phyloP scores from a whole-genome alignment of 495 filamentous ascomycete genomes.

The Neurospora cerealis region DNA sequence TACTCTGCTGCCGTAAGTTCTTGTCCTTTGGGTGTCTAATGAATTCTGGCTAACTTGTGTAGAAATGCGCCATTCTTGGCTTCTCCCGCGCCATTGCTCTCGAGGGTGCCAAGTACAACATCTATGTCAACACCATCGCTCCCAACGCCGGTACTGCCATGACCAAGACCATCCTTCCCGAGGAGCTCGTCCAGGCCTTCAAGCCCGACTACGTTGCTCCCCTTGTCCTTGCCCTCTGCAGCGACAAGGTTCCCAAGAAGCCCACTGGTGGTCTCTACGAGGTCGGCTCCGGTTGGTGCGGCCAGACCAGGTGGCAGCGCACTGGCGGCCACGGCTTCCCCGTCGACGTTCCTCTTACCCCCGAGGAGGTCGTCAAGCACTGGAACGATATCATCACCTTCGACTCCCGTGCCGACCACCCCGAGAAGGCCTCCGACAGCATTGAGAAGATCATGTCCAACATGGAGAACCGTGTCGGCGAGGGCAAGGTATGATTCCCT shows the following conservation, averaged over 20 bases:
- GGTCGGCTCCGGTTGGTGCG: slow-evolving; percentile 91
- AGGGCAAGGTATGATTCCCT: slow-evolving; percentile 38
- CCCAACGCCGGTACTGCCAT: slow-evolving; percentile 96
- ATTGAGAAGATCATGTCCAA: slow-evolving; percentile 86
- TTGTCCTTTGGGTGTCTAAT: neutral
- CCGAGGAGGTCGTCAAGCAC: slow-evolving; percentile 69
- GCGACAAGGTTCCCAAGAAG: slow-evolving; percentile 76
- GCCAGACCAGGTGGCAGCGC: slow-evolving; percentile 89
- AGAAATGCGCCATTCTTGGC: slow-evolving; percentile 90
- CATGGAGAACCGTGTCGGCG: slow-evolving; percentile 59
- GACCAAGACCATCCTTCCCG: slow-evolving; percentile 90
- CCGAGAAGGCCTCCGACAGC: slow-evolving; percentile 65
- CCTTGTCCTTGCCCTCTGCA: slow-evolving; percentile 76
- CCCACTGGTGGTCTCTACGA: slow-evolving; percentile 89
- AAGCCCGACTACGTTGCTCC: slow-evolving; percentile 99
- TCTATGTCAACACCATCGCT: slow-evolving; percentile 95
- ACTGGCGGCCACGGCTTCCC: slow-evolving; percentile 88
- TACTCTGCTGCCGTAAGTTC: slow-evolving; percentile 79
- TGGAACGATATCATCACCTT: slow-evolving; percentile 81
- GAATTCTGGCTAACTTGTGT: slow-evolving; percentile 6
- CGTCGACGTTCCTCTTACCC: slow-evolving; percentile 73
- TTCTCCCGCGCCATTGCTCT: slow-evolving; percentile 87
- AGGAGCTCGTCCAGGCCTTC: slow-evolving; percentile 97
- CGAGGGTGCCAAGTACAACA: slow-evolving; percentile 96
- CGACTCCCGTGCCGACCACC: slow-evolving; percentile 83